Conservation (phyloP, 2,329 filamentous ascomycete genomes). For the Aspergillus awamori region DNA sequence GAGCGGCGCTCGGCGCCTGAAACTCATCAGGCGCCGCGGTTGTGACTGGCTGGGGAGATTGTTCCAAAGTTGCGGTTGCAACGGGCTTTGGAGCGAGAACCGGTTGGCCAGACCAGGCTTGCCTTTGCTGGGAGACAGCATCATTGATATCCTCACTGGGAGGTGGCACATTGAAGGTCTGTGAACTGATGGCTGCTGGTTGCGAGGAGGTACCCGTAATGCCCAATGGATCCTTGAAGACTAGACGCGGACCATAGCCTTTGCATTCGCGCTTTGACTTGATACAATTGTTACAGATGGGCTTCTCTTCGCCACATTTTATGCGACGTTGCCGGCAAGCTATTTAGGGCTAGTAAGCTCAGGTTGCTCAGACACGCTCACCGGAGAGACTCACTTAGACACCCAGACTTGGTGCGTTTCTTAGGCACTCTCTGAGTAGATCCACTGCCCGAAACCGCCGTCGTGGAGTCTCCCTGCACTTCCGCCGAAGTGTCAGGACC, state of each 20-base stretch:
- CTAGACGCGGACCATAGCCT: constrained; percentile 45
- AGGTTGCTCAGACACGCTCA: constrained; percentile 23
- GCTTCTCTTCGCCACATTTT: constrained; percentile 86
- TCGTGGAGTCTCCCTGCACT: constrained; percentile 9
- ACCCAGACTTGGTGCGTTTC: constrained; percentile 88
- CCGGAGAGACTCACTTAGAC: constrained; percentile 66
- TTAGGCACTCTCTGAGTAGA: constrained; percentile 44
- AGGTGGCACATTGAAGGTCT: constrained; percentile 16
- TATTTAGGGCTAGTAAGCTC: constrained; percentile 40
- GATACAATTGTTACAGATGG: constrained; percentile 50
- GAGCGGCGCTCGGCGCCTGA: constrained; percentile 13
- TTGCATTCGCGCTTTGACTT: constrained; percentile 52
- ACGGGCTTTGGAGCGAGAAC: constrained; percentile 38
- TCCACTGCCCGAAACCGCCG: constrained; percentile 23
- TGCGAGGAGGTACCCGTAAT: constrained; percentile 31
- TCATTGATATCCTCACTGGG: constrained; percentile 26
- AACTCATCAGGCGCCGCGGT: background rate
- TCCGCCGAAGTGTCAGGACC: constrained; percentile 8
- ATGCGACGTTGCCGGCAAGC: constrained; percentile 93
- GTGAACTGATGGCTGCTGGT: constrained; percentile 23
- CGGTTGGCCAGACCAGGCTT: constrained; percentile 34
- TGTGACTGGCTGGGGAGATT: constrained; percentile 14
- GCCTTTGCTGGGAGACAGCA: constrained; percentile 25
- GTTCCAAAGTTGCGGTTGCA: constrained; percentile 15
- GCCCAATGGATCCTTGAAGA: constrained; percentile 46